Base-by-base conservation (phyloP, 257 asterid genomes). In the Solanum raphanifolium region DNA sequence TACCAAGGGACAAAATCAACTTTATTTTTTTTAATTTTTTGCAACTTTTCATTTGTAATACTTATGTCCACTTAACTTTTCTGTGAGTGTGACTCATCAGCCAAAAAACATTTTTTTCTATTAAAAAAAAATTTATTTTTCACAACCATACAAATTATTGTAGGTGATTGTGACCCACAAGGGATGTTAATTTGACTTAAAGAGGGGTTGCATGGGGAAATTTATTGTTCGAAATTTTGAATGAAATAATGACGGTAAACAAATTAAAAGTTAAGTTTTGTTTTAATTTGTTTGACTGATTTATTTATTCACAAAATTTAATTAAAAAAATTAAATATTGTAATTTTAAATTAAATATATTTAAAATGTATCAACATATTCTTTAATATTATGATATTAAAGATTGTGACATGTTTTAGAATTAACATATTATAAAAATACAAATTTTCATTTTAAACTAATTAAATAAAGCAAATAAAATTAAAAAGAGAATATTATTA, bases 241-340 rank as follows among this genome's bases (percentile, higher is more conserved):
- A 48, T 48, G 34, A 66, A 25, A 66, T 65, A 65, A 65, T 25
- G 16, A 65, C 10, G n/a, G 68, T 7, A 58, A 58, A 58, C 10
- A 58, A 20, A 58, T 62, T 62, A 23, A 62, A 62, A 62, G 15
- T 62, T 60, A 60, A 0, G 25, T 4, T 20, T 0, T 10, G 3
- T 60, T 60, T 60, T 23, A 60, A 23, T 60, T 60, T 55, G 65
- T 55, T 20, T 55, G n/a, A 6, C 0, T 55, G 2, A 55, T 55
- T 55, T 52, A 2, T 52, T 2, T 52, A 18, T 3, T 52, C 1
- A 52, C 1, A 52, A 16, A 55, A 55, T 6, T 55, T 55, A 20
- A 55, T 20, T 55, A 2, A 20, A 1, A 20, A 20, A 20, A 0
- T 5, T 18, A 0, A 55, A 20, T 55, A 0, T 62, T 58, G 1